Evolutionary conservation across 2,329 filamentous ascomycete genomes (phyloP).

Genomic region (Stachybotrys echinatus): DNA sequence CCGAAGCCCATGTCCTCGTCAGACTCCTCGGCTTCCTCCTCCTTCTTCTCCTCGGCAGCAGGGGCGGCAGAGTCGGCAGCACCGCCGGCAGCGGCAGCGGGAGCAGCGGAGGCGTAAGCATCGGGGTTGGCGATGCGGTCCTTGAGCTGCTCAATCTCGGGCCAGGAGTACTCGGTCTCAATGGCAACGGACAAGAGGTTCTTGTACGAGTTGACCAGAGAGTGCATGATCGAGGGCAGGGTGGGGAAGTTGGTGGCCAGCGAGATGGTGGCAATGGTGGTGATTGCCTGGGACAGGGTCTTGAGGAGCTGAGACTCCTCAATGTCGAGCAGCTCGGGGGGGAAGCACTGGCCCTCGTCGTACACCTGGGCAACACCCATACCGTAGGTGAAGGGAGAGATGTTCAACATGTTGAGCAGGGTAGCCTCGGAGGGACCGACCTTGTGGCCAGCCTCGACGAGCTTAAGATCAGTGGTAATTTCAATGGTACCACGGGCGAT

Average conservation of each 20-base stretch:
- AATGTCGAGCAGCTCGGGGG: constrained; percentile 81
- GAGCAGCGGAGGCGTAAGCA: constrained; percentile 81
- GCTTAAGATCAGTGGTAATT: constrained; percentile 97
- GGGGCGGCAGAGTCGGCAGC: constrained; percentile 45
- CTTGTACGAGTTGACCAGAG: constrained; percentile 97
- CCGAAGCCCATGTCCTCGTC: constrained; percentile 68
- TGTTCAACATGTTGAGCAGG: constrained; percentile 99
- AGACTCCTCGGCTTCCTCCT: constrained; percentile 64
- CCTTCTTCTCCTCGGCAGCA: constrained; percentile 59
- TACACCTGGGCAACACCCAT: constrained; percentile 96
- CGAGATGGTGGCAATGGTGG: constrained; percentile 84
- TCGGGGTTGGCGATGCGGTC: constrained; percentile 99
- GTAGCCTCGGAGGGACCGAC: constrained; percentile 99
- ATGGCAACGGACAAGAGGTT: constrained; percentile 86
- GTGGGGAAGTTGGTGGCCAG: constrained; percentile 94
- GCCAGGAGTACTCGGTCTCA: constrained; percentile 88
- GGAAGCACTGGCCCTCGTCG: constrained; percentile 93
- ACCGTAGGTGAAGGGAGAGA: constrained; percentile 99
- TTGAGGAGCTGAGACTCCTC: constrained; percentile 90
- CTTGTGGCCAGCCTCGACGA: constrained; percentile 87
- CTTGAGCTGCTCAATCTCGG: constrained; percentile 96
- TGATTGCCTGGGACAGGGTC: constrained; percentile 74
- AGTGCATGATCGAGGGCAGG: constrained; percentile 93
- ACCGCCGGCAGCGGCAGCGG: constrained; percentile 55
- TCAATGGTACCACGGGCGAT: constrained; percentile 99